Base-by-base conservation (phyloP, 495 filamentous ascomycete genomes). In the Aspergillus bridgeri region DNA sequence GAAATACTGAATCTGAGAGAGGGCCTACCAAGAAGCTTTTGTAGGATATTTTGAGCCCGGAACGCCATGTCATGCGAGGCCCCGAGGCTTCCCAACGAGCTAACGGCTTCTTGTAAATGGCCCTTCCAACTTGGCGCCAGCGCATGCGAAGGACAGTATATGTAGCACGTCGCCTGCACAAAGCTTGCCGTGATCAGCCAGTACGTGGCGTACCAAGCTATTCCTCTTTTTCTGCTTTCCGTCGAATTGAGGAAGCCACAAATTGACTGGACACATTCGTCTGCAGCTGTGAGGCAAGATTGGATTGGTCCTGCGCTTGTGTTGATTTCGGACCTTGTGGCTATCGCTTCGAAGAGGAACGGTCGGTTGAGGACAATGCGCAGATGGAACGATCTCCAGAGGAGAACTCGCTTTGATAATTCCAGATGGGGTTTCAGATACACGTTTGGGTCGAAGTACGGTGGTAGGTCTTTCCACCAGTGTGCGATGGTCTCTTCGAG, bases 181-280 rank as follows among this genome's bases (percentile, higher is more conserved):
- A 65, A 65, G 46, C 59, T 65, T 6, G 63, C 63, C 3, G 63
- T 65, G 3, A 65, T 45, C 33, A 65, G 51, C 63, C 63, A 65
- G 51, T 57, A 65, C 3, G 63, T 65, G 5, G 63, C 63, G 45
- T 65, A 65, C 63, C 63, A 65, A 3, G 59, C 58, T 8, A 65
- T 51, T 1, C 63, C 63, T 15, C 63, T 50, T 8, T 44, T 48
- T 4, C 63, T 33, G 27, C 53, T 60, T 42, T 65, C 63, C 0
- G 53, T 65, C 0, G 57, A 60, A 13, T 60, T 46, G 7, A 65
- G 54, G 45, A 62, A 65, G 0, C 51, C 55, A 43, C 60, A 65
- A 8, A 65, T 62, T 0, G 63, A 65, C 1, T 52, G 46, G 8
- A 65, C 63, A 27, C 63, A 65, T 24, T 49, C 56, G 29, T 62